Evolutionary conservation across 768 basidiomycete species (phyloP).

Genomic region (Mycena rosella): DNA sequence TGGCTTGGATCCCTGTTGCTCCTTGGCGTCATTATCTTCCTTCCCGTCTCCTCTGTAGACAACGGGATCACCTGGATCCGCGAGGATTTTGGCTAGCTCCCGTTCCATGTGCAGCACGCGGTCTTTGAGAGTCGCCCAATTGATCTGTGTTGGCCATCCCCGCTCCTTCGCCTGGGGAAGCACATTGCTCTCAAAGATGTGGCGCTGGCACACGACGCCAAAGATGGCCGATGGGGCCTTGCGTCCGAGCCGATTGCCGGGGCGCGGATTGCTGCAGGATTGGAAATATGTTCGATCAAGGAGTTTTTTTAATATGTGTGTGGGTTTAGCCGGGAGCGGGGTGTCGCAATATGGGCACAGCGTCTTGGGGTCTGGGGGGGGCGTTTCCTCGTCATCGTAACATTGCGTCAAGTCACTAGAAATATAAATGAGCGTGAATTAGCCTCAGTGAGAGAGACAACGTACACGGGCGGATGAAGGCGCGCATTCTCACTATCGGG

Average conservation of each 20-base stretch:
- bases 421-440: too few relatives aligned
- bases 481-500: too few relatives aligned
- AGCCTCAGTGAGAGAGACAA: too few relatives aligned
- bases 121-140: neutral
- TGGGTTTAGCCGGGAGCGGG: neutral
- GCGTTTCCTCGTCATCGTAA: too few relatives aligned
- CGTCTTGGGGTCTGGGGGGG: neutral
- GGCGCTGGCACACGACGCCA: neutral
- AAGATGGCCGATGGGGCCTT: neutral
- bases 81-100: neutral
- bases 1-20: neutral
- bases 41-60: conserved; percentile 13
- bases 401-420: too few relatives aligned
- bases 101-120: neutral
- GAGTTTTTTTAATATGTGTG: neutral
- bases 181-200: neutral
- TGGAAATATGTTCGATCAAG: neutral
- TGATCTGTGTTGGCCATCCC: conserved; percentile 4
- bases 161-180: neutral
- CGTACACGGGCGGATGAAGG: too few relatives aligned
- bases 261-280: neutral
- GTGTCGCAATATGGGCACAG: neutral
- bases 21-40: neutral
- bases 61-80: conserved; percentile 37
- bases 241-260: conserved; percentile 9